Percentiles rank a stretch among this genome's conserved stretches.
phyloP scores from a whole-genome alignment of 2,329 filamentous ascomycete species.

The Colletotrichum sidae region DNA sequence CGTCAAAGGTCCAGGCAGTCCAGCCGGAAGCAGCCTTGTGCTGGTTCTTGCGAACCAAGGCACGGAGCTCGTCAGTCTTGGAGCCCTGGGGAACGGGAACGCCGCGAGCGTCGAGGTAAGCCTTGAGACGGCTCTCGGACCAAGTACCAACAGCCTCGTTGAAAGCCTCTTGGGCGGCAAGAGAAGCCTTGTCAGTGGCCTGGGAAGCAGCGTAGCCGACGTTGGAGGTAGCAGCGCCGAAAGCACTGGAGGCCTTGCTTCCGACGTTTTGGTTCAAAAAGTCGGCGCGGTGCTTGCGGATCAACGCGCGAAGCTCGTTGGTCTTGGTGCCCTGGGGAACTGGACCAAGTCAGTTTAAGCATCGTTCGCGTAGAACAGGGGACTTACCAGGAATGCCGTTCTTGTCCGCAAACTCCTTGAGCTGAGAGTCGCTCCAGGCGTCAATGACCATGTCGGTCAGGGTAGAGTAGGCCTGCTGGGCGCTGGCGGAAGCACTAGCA shows the following conservation, averaged over 20 bases:
- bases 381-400: conserved; percentile 74
- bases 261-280: conserved; percentile 74
- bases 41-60: conserved; percentile 77
- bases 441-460: conserved; percentile 88
- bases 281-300: conserved; percentile 85
- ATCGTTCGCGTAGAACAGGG: fast-evolving
- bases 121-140: conserved; percentile 83
- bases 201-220: conserved; percentile 82
- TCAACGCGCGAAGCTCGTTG: conserved; percentile 90
- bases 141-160: conserved; percentile 70
- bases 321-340: conserved; percentile 92
- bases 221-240: conserved; percentile 78
- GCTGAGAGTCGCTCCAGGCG: conserved; percentile 86
- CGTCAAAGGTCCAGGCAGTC: conserved; percentile 84
- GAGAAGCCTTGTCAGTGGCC: conserved; percentile 76
- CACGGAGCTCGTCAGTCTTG: conserved; percentile 79
- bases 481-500: conserved; percentile 71
- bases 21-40: conserved; percentile 77
- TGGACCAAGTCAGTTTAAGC: conserved; percentile 46
- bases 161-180: conserved; percentile 75
- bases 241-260: conserved; percentile 68
- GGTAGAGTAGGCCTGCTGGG: conserved; percentile 76
- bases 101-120: conserved; percentile 81
- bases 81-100: conserved; percentile 79
- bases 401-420: conserved; percentile 95